Percentiles rank a stretch among this genome's conserved stretches.
phyloP scores from a whole-genome alignment of 805 yeast genomes.

The Zygoascus flipseniorum region DNA sequence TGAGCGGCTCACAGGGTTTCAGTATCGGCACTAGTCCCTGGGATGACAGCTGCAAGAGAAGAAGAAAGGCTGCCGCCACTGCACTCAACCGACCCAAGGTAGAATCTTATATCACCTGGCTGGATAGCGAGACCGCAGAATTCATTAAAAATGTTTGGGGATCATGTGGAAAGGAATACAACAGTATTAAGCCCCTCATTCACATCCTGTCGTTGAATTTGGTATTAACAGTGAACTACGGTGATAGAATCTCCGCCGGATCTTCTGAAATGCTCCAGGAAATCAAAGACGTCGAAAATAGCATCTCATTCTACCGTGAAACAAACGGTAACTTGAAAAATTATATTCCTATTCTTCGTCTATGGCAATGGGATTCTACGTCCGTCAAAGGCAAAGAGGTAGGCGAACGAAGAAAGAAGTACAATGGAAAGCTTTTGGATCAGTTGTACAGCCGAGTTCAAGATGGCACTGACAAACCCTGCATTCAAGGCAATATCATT shows the following conservation, averaged over 20 bases:
- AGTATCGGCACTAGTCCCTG: constrained; percentile 37
- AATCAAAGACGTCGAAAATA: constrained; percentile 25
- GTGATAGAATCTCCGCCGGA: constrained; percentile 30
- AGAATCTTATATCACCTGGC: constrained; percentile 25
- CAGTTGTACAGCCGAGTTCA: neutral
- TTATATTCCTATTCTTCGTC: constrained; percentile 27
- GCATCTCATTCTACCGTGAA: constrained; percentile 26
- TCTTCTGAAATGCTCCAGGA: constrained; percentile 22
- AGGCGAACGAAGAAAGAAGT: neutral
- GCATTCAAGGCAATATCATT: constrained; percentile 20
- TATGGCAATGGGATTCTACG: constrained; percentile 11
- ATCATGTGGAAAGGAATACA: neutral
- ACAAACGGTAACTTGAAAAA: constrained; percentile 32
- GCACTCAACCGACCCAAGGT: constrained; percentile 33
- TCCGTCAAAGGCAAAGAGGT: neutral
- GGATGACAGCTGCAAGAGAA: constrained; percentile 29
- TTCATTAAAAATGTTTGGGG: constrained; percentile 16
- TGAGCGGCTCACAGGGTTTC: constrained; percentile 37
- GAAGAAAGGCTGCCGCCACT: constrained; percentile 32
- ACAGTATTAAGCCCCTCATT: neutral
- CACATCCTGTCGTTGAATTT: constrained; percentile 26
- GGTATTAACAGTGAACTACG: constrained; percentile 32
- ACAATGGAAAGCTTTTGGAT: constrained; percentile 1
- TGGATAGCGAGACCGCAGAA: constrained; percentile 30
- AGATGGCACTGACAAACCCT: constrained; percentile 13